A percentile compares a stretch with the other conserved stretches of the same genome.
Conservation (phyloP, 2,329 filamentous ascomycete genomes). For the Nigrospora osmanthi region DNA sequence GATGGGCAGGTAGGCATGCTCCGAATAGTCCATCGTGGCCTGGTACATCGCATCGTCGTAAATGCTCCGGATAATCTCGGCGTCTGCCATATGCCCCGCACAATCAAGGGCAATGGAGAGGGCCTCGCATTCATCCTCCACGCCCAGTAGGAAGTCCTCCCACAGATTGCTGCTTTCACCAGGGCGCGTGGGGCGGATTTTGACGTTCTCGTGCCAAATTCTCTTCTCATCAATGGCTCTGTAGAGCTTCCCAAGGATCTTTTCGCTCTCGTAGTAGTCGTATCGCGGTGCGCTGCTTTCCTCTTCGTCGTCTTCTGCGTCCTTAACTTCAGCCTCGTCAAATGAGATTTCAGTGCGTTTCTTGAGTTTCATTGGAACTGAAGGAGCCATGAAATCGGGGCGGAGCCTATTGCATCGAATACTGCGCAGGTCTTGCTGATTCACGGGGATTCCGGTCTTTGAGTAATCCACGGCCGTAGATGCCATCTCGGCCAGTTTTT, state of each 20-base stretch:
- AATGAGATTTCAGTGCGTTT: conserved; percentile 34
- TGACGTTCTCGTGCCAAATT: conserved; percentile 50
- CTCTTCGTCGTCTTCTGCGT: conserved; percentile 34
- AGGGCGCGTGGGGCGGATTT: conserved; percentile 13
- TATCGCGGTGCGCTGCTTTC: conserved; percentile 35
- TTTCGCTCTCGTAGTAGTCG: conserved; percentile 59
- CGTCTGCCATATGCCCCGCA: conserved; percentile 25
- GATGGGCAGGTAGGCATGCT: conserved; percentile 34
- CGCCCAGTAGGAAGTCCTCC: conserved; percentile 27
- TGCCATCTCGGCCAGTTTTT: conserved; percentile 52
- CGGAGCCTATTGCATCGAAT: conserved; percentile 25
- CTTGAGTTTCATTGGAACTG: conserved; percentile 34
- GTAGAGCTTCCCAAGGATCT: conserved; percentile 63
- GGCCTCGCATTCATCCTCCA: conserved; percentile 16
- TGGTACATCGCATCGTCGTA: conserved; percentile 36
- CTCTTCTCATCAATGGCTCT: conserved; percentile 63
- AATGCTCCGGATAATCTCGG: conserved; percentile 33
- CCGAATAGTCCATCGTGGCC: conserved; percentile 34
- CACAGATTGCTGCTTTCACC: conserved; percentile 30
- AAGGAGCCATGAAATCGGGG: conserved; percentile 48
- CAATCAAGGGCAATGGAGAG: conserved; percentile 24
- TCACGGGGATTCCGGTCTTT: conserved; percentile 60
- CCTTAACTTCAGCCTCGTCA: conserved; percentile 12
- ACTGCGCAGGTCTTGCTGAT: conserved; percentile 33
- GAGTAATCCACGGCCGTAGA: conserved; percentile 70